phyloP scores from a whole-genome alignment of 495 filamentous ascomycete species.

The Margaritispora aquatica region DNA sequence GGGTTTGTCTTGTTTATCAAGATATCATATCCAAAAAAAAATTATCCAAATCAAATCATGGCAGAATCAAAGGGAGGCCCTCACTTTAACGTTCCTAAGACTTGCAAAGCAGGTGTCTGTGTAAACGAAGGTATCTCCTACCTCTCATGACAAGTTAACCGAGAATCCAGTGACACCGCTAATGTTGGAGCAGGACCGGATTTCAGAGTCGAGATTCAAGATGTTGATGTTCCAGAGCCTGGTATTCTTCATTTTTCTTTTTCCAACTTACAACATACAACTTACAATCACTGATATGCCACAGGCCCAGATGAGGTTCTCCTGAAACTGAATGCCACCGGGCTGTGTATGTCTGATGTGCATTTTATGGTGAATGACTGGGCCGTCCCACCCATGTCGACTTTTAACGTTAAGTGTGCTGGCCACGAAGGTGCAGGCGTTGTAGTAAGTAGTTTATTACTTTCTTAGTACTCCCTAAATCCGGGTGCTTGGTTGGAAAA shows the following conservation, averaged over 20 bases:
- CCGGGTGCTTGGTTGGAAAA: too few relatives aligned
- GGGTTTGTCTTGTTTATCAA: not conserved
- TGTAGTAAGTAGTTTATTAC: too few relatives aligned
- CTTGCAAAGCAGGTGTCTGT: conserved; percentile 1
- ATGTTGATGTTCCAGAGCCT: conserved; percentile 46
- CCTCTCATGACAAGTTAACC: not conserved
- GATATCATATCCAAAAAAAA: not conserved
- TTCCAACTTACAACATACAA: conserved; percentile 19
- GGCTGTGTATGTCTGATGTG: conserved; percentile 43
- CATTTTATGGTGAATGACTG: conserved; percentile 42
- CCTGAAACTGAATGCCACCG: conserved; percentile 40
- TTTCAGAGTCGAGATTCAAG: conserved; percentile 29
- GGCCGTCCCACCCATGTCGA: conserved; percentile 39
- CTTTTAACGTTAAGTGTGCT: conserved; percentile 39
- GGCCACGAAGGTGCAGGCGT: conserved; percentile 54
- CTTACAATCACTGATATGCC: not conserved
- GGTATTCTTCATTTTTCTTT: conserved; percentile 17
- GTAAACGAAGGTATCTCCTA: conserved; percentile 7
- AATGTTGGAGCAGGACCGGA: not conserved
- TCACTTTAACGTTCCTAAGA: not conserved
- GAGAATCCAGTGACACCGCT: not conserved
- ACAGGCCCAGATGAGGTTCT: conserved; percentile 41
- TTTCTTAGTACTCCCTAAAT: too few relatives aligned
- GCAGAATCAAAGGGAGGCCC: not conserved
- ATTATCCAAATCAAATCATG: not conserved